Base-by-base conservation (phyloP, 495 filamentous ascomycete species). In the Pseudomonodictys pantanalensis region DNA sequence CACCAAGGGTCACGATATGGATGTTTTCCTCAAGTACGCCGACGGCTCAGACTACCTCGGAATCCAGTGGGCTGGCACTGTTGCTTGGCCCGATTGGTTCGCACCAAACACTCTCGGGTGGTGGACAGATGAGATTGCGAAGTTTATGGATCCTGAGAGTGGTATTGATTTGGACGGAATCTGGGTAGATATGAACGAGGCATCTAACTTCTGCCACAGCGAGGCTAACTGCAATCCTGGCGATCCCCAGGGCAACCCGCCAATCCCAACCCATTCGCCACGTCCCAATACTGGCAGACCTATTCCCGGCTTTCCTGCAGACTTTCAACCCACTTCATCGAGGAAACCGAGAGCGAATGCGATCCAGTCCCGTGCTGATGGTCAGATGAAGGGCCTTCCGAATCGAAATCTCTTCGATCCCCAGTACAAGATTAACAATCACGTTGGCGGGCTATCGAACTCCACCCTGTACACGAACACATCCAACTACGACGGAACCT, bases 371-470 rank as follows among this genome's bases (percentile, higher is more conserved):
- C 18, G 7, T 7, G 7, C 9, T 32, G 24, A 24, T 82, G 17
- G 80, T 83, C 0, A 85, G 82, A 17, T 73, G 57, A 68, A 59
- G 35, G 65, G 86, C 17, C 74, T 88, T 15, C 78, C 84, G 79
- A 82, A 79, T 22, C 81, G 90, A 7, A 78, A 92, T 58, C 70
- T 91, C 51, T 85, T 89, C 60, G 77, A 85, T 67, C 91, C 91
- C 6, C 88, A 89, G 24, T 95, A 95, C 70, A 68, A 77, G 24
- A 92, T 95, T 71, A 77, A 85, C 64, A 90, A 91, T 71, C 83
- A 79, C 48, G n/a, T 25, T 5, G 60, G 56, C 28, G 18, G 29
- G 2, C 51, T 68, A 22, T 33, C 48, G 2, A 41, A 60, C 22
- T 49, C 84, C 59, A 92, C 91, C 0, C 82, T 92, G 54, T 79